Conservation (phyloP, 2,329 filamentous ascomycete species). For the Sporothrix inflata region DNA sequence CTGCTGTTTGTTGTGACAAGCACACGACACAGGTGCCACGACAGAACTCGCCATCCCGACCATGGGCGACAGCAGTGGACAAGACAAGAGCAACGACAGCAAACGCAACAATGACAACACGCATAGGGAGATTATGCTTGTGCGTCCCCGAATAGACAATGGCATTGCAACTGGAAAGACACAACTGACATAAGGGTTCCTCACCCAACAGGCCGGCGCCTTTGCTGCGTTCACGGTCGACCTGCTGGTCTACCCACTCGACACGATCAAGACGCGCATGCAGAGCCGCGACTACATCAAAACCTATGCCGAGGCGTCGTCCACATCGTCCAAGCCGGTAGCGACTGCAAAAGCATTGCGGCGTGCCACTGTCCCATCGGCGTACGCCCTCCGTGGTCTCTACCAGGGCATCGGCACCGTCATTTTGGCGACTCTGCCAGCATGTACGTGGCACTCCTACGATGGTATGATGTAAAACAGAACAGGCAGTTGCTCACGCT, state of each 20-base stretch:
- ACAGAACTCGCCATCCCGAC: not conserved
- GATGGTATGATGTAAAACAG: too few relatives aligned
- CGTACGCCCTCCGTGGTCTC: conserved; percentile 64
- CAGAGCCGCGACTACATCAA: conserved; percentile 76
- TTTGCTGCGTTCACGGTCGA: conserved; percentile 85
- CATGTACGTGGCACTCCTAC: conserved; percentile 55
- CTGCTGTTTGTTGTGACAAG: not conserved
- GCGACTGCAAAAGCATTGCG: not conserved
- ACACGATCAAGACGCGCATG: conserved; percentile 85
- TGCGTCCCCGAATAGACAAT: too few relatives aligned
- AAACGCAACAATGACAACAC: conserved; percentile 26
- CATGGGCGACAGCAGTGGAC: conserved; percentile 1
- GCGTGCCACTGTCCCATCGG: conserved; percentile 45
- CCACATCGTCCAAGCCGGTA: conserved; percentile 10
- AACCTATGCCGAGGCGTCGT: conserved; percentile 47
- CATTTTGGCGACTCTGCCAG: conserved; percentile 85
- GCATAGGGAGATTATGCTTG: conserved; percentile 32
- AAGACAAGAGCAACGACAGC: not conserved
- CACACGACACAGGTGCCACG: not conserved
- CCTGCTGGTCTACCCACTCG: conserved; percentile 81
- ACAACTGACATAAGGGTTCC: not conserved
- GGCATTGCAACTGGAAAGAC: too few relatives aligned
- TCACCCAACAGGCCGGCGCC: conserved; percentile 70
- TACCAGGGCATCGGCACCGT: conserved; percentile 89
- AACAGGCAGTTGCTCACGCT: not conserved